Evolutionary conservation across 169 alveolate genomes (phyloP).

Genomic region (Babesia caballi): DNA sequence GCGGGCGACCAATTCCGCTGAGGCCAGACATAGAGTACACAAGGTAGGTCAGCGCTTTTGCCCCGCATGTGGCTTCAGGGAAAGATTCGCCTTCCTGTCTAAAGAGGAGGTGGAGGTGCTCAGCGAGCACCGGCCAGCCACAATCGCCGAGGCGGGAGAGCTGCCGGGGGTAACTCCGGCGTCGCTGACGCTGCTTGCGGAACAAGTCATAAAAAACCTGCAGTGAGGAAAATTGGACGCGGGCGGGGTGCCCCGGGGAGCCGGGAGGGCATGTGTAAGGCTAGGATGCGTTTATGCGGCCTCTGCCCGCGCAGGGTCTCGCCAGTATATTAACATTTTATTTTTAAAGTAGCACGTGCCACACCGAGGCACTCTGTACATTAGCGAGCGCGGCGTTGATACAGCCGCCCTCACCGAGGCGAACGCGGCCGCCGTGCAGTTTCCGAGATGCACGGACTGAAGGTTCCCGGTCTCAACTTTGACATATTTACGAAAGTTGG

Average conservation of each 20-base stretch:
- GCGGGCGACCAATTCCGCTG: conserved; percentile 55
- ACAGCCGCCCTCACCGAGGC: background rate
- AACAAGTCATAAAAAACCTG: background rate
- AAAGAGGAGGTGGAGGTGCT: conserved; percentile 79
- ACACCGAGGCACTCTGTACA: background rate
- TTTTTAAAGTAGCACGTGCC: background rate
- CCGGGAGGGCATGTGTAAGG: conserved; percentile 33
- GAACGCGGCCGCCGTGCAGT: background rate
- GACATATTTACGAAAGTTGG: background rate
- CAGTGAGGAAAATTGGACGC: background rate
- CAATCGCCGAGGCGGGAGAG: conserved; percentile 68
- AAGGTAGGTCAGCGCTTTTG: conserved; percentile 32
- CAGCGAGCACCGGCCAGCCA: conserved; percentile 64
- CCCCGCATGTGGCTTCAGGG: background rate
- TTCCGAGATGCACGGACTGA: conserved; percentile 4
- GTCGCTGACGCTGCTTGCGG: conserved; percentile 16
- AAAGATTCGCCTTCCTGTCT: conserved; percentile 60
- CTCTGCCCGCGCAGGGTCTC: background rate
- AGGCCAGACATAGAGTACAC: conserved; percentile 63
- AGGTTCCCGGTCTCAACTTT: conserved; percentile 23
- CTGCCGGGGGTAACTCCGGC: conserved; percentile 75
- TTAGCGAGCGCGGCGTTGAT: background rate
- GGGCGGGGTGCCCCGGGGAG: conserved; percentile 12
- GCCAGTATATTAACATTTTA: background rate
- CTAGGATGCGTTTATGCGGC: background rate